Conservation (phyloP, 75 land plant genomes). For the Chamaecyparis obtusa region DNA sequence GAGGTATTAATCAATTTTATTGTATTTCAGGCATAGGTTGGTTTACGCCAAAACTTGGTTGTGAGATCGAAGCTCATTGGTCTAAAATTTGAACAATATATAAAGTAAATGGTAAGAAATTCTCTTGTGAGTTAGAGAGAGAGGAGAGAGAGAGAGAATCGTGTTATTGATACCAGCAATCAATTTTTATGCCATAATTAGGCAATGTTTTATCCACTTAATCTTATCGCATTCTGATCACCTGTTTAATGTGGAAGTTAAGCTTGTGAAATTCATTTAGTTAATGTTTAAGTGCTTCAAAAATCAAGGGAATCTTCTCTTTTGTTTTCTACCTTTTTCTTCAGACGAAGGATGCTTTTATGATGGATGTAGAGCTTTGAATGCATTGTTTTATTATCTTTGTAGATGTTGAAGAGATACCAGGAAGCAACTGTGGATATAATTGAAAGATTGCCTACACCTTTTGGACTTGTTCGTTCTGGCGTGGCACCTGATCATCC, state of each 20-base stretch:
- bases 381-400: background rate
- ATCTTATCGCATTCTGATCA: background rate
- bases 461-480: slow-evolving; percentile 94
- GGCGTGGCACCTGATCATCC: slow-evolving; percentile 99
- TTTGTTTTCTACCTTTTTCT: background rate
- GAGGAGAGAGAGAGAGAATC: background rate
- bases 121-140: background rate
- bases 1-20: background rate
- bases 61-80: background rate
- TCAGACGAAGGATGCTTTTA: background rate
- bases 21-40: background rate
- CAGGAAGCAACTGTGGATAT: slow-evolving; percentile 70
- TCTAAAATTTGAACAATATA: background rate
- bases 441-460: slow-evolving; percentile 87
- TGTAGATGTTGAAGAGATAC: slow-evolving; percentile 72
- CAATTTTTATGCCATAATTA: background rate
- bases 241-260: background rate
- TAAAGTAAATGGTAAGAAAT: background rate
- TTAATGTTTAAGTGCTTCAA: background rate
- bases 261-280: background rate
- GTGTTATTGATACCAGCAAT: background rate
- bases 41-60: background rate
- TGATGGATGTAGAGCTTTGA: background rate
- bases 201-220: background rate
- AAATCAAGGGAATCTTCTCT: background rate